phyloP scores from a whole-genome alignment of 2,329 filamentous ascomycete species.

The Triangularia setosa region DNA sequence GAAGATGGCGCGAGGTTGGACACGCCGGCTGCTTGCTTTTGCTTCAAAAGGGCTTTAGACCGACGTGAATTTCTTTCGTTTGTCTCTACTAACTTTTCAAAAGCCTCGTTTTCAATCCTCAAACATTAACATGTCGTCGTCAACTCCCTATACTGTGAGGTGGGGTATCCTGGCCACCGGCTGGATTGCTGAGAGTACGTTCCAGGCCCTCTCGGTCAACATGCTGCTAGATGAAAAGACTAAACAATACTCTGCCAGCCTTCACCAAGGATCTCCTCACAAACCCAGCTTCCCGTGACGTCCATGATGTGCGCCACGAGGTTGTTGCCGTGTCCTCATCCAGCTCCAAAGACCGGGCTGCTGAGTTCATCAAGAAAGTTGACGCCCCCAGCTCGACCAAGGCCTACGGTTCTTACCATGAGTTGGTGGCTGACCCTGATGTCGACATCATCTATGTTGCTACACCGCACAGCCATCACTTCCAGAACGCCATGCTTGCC shows the following conservation, averaged over 20 bases:
- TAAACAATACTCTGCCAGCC: constrained; percentile 33
- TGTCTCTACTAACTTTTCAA: not conserved
- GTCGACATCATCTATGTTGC: constrained; percentile 87
- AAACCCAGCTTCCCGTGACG: constrained; percentile 65
- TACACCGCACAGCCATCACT: constrained; percentile 89
- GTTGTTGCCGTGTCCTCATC: constrained; percentile 79
- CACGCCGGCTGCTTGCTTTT: not conserved
- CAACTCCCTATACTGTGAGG: constrained; percentile 47
- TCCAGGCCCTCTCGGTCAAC: not conserved
- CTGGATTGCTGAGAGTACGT: constrained; percentile 54
- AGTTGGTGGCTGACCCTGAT: constrained; percentile 72
- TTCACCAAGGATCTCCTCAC: constrained; percentile 77
- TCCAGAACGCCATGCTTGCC: constrained; percentile 83
- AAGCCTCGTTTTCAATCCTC: not conserved
- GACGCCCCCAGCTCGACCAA: constrained; percentile 64
- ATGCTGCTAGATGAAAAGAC: not conserved
- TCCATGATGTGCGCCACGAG: constrained; percentile 69
- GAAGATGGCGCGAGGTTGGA: constrained; percentile 5
- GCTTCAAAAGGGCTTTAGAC: constrained; percentile 10
- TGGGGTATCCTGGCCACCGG: constrained; percentile 62
- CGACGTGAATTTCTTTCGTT: not conserved
- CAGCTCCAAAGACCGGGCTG: constrained; percentile 63
- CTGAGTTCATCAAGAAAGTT: constrained; percentile 67
- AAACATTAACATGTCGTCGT: constrained; percentile 23
- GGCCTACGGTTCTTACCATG: constrained; percentile 76